These are phyloP conservation scores for Oryza nivara DNA, from an alignment of 176 grass and related monocot genomes.

Conservation along the genomic window DNA sequence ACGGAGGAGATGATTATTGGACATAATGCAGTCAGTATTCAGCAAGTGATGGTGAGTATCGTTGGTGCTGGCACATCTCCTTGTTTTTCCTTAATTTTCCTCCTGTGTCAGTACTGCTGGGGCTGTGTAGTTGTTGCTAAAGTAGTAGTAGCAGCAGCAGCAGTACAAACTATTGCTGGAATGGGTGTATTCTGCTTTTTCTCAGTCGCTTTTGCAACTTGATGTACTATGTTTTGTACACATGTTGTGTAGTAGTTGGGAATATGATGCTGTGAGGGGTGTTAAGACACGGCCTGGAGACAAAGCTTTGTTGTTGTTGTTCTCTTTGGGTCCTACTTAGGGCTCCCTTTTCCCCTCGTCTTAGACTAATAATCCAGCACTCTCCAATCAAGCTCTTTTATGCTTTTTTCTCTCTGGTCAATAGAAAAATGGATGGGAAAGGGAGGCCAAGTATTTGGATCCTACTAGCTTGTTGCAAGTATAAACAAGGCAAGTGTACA, in stretches of 20 bases:
- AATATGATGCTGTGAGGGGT: constrained; percentile 30
- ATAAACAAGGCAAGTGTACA: constrained; percentile 24
- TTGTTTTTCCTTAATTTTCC: background rate
- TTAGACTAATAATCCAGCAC: constrained; percentile 35
- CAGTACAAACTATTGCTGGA: constrained; percentile 30
- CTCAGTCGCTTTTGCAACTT: constrained; percentile 34
- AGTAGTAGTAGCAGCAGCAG: constrained; percentile 2
- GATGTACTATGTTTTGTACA: constrained; percentile 50
- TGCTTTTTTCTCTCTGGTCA: background rate
- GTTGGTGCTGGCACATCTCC: background rate
- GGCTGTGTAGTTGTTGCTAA: constrained; percentile 28
- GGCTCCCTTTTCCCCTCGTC: constrained; percentile 13
- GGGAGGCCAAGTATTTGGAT: constrained; percentile 12
- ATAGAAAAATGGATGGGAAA: constrained; percentile 11
- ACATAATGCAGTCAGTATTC: constrained; percentile 11
- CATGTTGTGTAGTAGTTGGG: constrained; percentile 39
- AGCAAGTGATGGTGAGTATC: background rate
- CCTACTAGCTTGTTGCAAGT: constrained; percentile 12
- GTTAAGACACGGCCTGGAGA: constrained; percentile 20
- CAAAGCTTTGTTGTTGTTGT: constrained; percentile 12
- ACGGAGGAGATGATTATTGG: constrained; percentile 35
- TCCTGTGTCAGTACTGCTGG: background rate
- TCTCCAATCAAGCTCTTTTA: constrained; percentile 2
- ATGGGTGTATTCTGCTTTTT: constrained; percentile 40
- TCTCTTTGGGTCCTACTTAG: constrained; percentile 41